A percentile compares a stretch with the other conserved stretches of the same genome.
These are phyloP conservation scores for Groenewaldozyma auringiensis DNA, from an alignment of 1,139 yeast species.

Conservation along the genomic window DNA sequence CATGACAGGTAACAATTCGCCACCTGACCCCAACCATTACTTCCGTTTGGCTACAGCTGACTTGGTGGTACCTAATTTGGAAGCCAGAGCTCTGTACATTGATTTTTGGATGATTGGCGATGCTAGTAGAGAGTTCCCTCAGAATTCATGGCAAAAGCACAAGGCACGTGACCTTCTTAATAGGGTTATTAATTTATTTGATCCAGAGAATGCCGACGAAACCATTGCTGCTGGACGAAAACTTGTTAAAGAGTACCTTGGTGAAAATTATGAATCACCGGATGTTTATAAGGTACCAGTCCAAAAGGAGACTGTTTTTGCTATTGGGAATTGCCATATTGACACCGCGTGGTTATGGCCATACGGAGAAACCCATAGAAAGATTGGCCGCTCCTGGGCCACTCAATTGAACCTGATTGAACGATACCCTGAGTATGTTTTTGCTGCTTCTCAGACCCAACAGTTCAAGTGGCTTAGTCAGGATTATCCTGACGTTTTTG, in stretches of 20 bases:
- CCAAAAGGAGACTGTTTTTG: constrained; percentile 45
- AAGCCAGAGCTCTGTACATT: constrained; percentile 66
- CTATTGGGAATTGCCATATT: constrained; percentile 91
- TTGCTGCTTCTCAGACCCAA: constrained; percentile 94
- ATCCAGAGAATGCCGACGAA: constrained; percentile 40
- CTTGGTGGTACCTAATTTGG: constrained; percentile 69
- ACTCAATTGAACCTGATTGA: constrained; percentile 81
- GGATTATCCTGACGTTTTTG: constrained; percentile 76
- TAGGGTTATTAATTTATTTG: constrained; percentile 75
- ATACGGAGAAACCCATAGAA: constrained; percentile 87
- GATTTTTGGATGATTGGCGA: constrained; percentile 89
- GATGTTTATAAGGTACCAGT: constrained; percentile 42
- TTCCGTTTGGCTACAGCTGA: constrained; percentile 66
- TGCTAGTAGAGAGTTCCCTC: constrained; percentile 79
- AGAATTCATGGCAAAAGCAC: constrained; percentile 72
- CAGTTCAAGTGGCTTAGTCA: constrained; percentile 86
- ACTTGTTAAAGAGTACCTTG: constrained; percentile 58
- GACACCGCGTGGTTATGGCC: constrained; percentile 99
- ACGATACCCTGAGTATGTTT: constrained; percentile 83
- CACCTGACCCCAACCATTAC: constrained; percentile 60
- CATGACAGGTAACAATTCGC: constrained; percentile 79
- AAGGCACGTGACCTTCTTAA: constrained; percentile 73
- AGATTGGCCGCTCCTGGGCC: constrained; percentile 92
- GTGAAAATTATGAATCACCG: constrained; percentile 53
- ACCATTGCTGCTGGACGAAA: constrained; percentile 56